Conservation (phyloP, 1,284 basidiomycete genomes). For the Chondrostereum purpureum region DNA sequence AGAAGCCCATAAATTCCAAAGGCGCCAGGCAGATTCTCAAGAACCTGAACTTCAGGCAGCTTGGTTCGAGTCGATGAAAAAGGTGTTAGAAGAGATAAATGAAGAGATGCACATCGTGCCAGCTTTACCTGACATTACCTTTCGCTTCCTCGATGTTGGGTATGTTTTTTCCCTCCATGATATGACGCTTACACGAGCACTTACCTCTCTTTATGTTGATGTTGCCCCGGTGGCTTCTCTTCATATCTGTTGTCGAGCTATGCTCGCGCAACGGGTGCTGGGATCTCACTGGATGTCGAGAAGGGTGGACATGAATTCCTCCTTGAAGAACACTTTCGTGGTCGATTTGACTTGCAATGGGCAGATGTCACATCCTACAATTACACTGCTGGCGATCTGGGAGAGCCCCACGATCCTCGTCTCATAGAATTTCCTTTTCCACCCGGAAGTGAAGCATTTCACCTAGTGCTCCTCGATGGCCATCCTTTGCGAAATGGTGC, state of each 20-base stretch:
- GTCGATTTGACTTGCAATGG: slow-evolving; percentile 12
- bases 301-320: slow-evolving; percentile 15
- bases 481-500: slow-evolving; percentile 23
- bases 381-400: slow-evolving; percentile 4
- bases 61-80: slow-evolving; percentile 15
- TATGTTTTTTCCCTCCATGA: slow-evolving; percentile 6
- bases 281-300: slow-evolving; percentile 15
- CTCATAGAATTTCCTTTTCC: slow-evolving; percentile 5
- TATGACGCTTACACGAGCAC: neutral
- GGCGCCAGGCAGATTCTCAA: slow-evolving; percentile 6
- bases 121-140: slow-evolving; percentile 3
- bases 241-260: slow-evolving; percentile 16
- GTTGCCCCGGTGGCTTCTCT: slow-evolving; percentile 18
- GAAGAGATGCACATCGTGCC: slow-evolving; percentile 11
- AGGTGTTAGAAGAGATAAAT: slow-evolving; percentile 15
- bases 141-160: slow-evolving; percentile 17
- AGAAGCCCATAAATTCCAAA: slow-evolving; percentile 3
- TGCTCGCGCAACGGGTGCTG: slow-evolving; percentile 10
- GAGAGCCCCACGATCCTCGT: neutral
- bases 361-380: slow-evolving; percentile 16
- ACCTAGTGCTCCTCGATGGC: slow-evolving; percentile 27
- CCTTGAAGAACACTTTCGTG: slow-evolving; percentile 10
- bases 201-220: slow-evolving; percentile 8
- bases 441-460: slow-evolving; percentile 13
- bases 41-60: slow-evolving; percentile 4